Percentiles rank a stretch among this genome's conserved stretches.
Conservation (phyloP, 495 filamentous ascomycete species). For the Aspergillus biplanus region DNA sequence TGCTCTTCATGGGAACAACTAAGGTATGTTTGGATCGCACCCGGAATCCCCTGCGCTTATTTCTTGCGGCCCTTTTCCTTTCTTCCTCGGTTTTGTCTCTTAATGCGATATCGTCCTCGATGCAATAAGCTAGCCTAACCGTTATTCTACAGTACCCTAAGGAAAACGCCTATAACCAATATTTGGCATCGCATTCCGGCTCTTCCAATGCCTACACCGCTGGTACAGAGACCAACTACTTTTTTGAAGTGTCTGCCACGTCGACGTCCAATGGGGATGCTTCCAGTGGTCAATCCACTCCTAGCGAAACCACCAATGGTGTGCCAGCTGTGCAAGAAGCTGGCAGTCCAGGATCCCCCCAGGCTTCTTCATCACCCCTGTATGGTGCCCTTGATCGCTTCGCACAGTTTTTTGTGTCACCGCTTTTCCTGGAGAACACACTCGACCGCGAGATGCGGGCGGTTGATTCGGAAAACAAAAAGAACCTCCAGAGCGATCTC, state of each 20-base stretch:
- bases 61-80: not conserved
- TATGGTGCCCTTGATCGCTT: conserved; percentile 93
- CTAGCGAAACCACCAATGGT: conserved; percentile 51
- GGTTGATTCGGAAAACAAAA: conserved; percentile 99
- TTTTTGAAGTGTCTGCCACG: conserved; percentile 88
- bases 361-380: conserved; percentile 61
- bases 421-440: conserved; percentile 87
- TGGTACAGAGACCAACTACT: conserved; percentile 94
- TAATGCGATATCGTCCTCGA: not conserved
- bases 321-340: conserved; percentile 11
- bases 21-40: conserved; percentile 60
- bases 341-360: conserved; percentile 16
- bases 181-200: conserved; percentile 85
- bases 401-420: conserved; percentile 94
- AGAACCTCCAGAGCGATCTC: conserved; percentile 93
- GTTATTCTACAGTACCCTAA: conserved; percentile 69
- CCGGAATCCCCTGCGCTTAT: not conserved
- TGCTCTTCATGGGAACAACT: conserved; percentile 98
- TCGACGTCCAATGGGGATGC: conserved; percentile 51
- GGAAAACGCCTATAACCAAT: conserved; percentile 96
- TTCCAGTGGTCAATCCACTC: conserved; percentile 40
- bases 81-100: not conserved
- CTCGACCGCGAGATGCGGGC: conserved; percentile 89
- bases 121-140: not conserved
- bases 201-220: conserved; percentile 95